Evolutionary conservation across 208 protist genomes (phyloP).

Genomic region (Acanthamoeba rhysodes): DNA sequence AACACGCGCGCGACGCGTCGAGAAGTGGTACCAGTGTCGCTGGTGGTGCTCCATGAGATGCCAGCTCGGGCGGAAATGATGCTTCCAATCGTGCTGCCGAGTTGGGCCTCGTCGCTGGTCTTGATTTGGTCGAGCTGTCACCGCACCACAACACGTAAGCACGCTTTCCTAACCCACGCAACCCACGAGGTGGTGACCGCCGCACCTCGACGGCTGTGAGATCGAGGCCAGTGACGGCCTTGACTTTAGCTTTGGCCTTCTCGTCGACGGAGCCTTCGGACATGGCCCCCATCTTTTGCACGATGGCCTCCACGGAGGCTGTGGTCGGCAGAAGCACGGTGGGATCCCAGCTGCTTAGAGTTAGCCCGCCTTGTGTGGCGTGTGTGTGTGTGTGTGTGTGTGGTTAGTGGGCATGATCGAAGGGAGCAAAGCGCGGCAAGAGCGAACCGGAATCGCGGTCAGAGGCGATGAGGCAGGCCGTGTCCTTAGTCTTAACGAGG

Average conservation of each 20-base stretch:
- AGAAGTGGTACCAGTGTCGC: not conserved
- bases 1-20: not conserved
- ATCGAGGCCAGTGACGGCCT: not conserved
- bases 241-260: not conserved
- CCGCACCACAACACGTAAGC: not conserved
- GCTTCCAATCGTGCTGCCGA: not conserved
- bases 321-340: not conserved
- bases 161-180: not conserved
- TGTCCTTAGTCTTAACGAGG: slow-evolving; percentile 38
- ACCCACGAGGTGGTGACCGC: not conserved
- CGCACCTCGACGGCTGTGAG: not conserved
- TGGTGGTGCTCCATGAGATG: not conserved
- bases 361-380: not conserved
- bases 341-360: not conserved
- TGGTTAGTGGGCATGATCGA: not conserved
- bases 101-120: not conserved
- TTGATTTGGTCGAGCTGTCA: not conserved
- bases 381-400: too few relatives aligned
- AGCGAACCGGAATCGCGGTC: slow-evolving; percentile 25
- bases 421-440: not conserved
- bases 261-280: not conserved
- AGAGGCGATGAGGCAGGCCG: slow-evolving; percentile 22
- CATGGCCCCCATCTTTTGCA: not conserved
- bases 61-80: not conserved
- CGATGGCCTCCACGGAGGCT: not conserved